These are phyloP conservation scores for Artemisia annua DNA, from an alignment of 129 eudicot genomes.

Conservation along the genomic window DNA sequence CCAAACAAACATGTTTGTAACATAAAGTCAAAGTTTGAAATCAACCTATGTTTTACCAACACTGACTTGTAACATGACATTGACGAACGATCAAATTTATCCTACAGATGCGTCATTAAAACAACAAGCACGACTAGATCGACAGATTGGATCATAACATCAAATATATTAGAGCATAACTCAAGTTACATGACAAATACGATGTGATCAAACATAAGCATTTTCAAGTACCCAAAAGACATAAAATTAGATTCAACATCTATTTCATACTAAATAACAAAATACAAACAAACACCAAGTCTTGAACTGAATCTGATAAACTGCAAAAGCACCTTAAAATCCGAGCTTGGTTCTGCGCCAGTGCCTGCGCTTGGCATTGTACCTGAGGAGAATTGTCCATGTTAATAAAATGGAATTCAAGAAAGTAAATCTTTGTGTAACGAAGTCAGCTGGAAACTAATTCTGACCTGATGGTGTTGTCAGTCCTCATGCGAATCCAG, in stretches of 20 bases:
- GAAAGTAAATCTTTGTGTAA: background rate
- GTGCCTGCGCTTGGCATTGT: slow-evolving; percentile 96
- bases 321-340: slow-evolving; percentile 39
- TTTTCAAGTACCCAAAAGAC: slow-evolving; percentile 5
- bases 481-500: slow-evolving; percentile 93
- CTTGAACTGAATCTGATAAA: slow-evolving; percentile 11
- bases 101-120: no score
- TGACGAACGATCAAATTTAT: no score
- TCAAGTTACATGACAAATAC: slow-evolving; percentile 2
- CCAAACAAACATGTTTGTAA: no score
- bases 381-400: slow-evolving; percentile 35
- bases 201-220: slow-evolving; percentile 20
- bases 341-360: slow-evolving; percentile 98
- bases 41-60: no score
- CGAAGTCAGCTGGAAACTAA: background rate
- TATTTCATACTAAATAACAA: background rate
- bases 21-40: no score
- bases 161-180: background rate
- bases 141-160: background rate
- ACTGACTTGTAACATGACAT: no score
- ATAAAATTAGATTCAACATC: slow-evolving; percentile 13
- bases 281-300: slow-evolving; percentile 20
- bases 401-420: background rate
- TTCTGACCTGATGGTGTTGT: slow-evolving; percentile 71
- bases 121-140: no score